These are phyloP conservation scores for Pichia paraexigua DNA, from an alignment of 805 yeast genomes.

Conservation along the genomic window DNA sequence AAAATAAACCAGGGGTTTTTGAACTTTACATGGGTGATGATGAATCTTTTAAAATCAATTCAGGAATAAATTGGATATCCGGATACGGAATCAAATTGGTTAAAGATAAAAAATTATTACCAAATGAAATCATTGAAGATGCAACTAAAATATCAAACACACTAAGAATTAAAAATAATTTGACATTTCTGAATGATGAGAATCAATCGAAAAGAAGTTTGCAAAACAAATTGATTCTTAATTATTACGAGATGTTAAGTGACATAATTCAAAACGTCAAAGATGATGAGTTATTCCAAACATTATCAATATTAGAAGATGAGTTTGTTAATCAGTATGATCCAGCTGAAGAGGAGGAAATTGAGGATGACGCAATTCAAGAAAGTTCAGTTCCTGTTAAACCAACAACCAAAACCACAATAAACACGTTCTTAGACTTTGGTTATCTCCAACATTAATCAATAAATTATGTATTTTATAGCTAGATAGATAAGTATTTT, in stretches of 20 bases:
- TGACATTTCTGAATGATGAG: not conserved
- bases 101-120: conserved; percentile 23
- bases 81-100: conserved; percentile 27
- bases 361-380: not conserved
- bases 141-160: conserved; percentile 23
- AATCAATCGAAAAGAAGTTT: not conserved
- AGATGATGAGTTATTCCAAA: not conserved
- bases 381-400: not conserved
- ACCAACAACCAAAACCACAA: not conserved
- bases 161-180: conserved; percentile 3
- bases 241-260: conserved; percentile 1
- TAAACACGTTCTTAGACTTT: not conserved
- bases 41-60: conserved; percentile 27
- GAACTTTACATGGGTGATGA: conserved; percentile 32
- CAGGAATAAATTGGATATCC: conserved; percentile 17
- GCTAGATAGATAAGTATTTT: not conserved
- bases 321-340: conserved; percentile 2
- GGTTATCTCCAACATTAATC: not conserved
- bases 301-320: not conserved
- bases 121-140: conserved; percentile 18
- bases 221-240: conserved; percentile 1
- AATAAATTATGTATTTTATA: not conserved
- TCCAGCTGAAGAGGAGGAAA: not conserved
- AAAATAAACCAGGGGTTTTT: conserved; percentile 27
- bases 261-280: not conserved